Percentiles rank a stretch among this genome's conserved stretches.
These are phyloP conservation scores for Magnaporthiopsis rhizophila DNA, from an alignment of 2,329 filamentous ascomycete genomes.

Conservation along the genomic window DNA sequence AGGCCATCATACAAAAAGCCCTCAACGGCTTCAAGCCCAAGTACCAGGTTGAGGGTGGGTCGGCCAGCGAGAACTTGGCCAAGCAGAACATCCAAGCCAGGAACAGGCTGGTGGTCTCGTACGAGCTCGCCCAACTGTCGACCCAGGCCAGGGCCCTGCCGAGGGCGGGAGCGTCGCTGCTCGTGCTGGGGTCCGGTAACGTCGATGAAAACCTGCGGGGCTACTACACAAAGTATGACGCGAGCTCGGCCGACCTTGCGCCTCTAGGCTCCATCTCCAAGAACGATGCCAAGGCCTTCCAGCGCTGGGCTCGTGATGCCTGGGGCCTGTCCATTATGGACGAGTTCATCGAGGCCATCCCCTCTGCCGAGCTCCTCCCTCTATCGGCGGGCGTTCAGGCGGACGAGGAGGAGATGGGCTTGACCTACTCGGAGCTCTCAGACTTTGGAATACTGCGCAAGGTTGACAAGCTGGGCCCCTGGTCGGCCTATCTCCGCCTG, in stretches of 20 bases:
- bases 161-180: slow-evolving; percentile 44
- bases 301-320: slow-evolving; percentile 44
- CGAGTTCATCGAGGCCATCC: slow-evolving; percentile 52
- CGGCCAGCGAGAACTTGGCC: slow-evolving; percentile 46
- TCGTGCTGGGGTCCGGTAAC: slow-evolving; percentile 57
- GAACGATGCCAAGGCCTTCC: slow-evolving; percentile 58
- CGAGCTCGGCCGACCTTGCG: slow-evolving; percentile 45
- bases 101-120: slow-evolving; percentile 56
- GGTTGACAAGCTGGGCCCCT: slow-evolving; percentile 32
- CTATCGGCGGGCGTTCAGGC: slow-evolving; percentile 30
- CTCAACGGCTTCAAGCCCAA: slow-evolving; percentile 21
- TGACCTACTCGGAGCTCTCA: slow-evolving; percentile 33
- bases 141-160: slow-evolving; percentile 47
- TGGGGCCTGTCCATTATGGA: slow-evolving; percentile 50
- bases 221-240: slow-evolving; percentile 61
- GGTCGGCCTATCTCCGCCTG: slow-evolving; percentile 29
- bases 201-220: slow-evolving; percentile 33
- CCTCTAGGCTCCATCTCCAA: slow-evolving; percentile 50
- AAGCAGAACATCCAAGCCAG: slow-evolving; percentile 63
- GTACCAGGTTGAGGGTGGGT: slow-evolving; percentile 51
- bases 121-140: slow-evolving; percentile 54
- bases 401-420: slow-evolving; percentile 35
- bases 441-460: slow-evolving; percentile 30
- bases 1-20: slow-evolving; percentile 19
- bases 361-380: slow-evolving; percentile 43